Percentiles rank a stretch among this genome's conserved stretches.
Conservation (phyloP, 805 yeast species). For the Metschnikowia santaceciliae region DNA sequence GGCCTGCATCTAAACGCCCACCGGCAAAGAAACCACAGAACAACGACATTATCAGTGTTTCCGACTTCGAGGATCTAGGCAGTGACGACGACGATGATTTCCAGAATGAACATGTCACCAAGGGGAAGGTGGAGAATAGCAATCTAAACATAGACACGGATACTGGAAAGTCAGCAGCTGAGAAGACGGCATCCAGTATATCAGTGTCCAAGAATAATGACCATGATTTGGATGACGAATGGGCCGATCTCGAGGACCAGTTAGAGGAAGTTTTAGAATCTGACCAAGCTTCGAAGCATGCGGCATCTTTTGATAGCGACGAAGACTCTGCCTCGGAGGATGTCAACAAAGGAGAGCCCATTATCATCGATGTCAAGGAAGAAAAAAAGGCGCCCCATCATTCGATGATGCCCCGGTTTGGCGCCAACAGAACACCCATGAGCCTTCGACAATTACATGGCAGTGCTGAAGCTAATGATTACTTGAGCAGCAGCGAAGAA, state of each 20-base stretch:
- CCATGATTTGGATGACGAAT: slow-evolving; percentile 36
- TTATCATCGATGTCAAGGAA: slow-evolving; percentile 24
- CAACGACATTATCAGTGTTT: slow-evolving; percentile 27
- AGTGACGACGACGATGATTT: slow-evolving; percentile 7
- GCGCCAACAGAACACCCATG: slow-evolving; percentile 27
- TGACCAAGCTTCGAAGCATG: slow-evolving; percentile 8
- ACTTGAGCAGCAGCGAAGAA: slow-evolving; percentile 33
- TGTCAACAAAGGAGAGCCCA: slow-evolving; percentile 22
- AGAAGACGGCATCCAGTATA: neutral
- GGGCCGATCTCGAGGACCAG: slow-evolving; percentile 41
- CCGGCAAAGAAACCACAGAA: slow-evolving; percentile 13
- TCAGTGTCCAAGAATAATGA: slow-evolving; percentile 4
- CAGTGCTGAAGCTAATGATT: slow-evolving; percentile 21
- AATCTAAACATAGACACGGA: neutral
- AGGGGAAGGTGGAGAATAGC: neutral
- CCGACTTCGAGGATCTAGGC: slow-evolving; percentile 37
- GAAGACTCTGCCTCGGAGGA: slow-evolving; percentile 24
- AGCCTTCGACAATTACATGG: slow-evolving; percentile 38
- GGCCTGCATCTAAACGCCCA: slow-evolving; percentile 17
- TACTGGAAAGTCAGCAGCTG: neutral
- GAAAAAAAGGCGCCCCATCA: slow-evolving; percentile 12
- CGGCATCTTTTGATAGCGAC: slow-evolving; percentile 17
- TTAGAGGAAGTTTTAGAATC: slow-evolving; percentile 38
- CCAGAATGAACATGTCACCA: neutral
- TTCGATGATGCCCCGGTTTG: slow-evolving; percentile 2